A percentile compares a stretch with the other conserved stretches of the same genome.
These are phyloP conservation scores for Lachancea quebecensis DNA, from an alignment of 805 yeast genomes.

Conservation along the genomic window DNA sequence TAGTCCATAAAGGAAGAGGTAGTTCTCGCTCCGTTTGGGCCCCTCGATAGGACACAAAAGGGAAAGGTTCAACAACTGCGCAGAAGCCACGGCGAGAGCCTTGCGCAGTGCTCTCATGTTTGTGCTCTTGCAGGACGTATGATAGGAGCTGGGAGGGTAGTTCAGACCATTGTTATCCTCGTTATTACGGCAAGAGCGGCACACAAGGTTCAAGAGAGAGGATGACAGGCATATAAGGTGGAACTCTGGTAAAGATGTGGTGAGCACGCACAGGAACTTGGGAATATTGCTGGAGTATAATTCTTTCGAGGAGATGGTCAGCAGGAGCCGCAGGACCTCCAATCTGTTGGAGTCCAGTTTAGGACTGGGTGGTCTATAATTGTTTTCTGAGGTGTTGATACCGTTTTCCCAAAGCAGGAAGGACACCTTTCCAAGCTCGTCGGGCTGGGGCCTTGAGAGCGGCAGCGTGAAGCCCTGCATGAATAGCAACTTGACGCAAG, in stretches of 20 bases:
- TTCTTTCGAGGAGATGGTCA: constrained; percentile 54
- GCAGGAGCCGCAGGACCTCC: constrained; percentile 56
- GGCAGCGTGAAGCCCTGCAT: constrained; percentile 27
- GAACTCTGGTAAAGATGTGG: constrained; percentile 42
- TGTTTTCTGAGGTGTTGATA: constrained; percentile 42
- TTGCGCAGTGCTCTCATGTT: constrained; percentile 35
- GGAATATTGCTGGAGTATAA: constrained; percentile 50
- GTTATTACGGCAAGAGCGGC: constrained; percentile 41
- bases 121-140: constrained; percentile 23
- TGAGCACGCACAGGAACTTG: constrained; percentile 53
- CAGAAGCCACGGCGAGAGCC: constrained; percentile 44
- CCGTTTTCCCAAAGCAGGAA: constrained; percentile 76
- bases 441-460: constrained; percentile 11
- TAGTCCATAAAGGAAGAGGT: constrained; percentile 9
- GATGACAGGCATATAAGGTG: constrained; percentile 50
- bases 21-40: background rate
- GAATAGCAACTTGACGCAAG: constrained; percentile 24
- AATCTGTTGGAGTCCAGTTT: constrained; percentile 56
- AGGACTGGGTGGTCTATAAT: constrained; percentile 32
- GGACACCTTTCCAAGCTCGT: constrained; percentile 24
- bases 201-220: constrained; percentile 59
- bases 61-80: constrained; percentile 40
- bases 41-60: constrained; percentile 2
- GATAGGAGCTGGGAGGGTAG: constrained; percentile 26
- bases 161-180: constrained; percentile 41